These are phyloP conservation scores for Recurvomyces mirabilis DNA, from an alignment of 495 filamentous ascomycete species.

Conservation along the genomic window DNA sequence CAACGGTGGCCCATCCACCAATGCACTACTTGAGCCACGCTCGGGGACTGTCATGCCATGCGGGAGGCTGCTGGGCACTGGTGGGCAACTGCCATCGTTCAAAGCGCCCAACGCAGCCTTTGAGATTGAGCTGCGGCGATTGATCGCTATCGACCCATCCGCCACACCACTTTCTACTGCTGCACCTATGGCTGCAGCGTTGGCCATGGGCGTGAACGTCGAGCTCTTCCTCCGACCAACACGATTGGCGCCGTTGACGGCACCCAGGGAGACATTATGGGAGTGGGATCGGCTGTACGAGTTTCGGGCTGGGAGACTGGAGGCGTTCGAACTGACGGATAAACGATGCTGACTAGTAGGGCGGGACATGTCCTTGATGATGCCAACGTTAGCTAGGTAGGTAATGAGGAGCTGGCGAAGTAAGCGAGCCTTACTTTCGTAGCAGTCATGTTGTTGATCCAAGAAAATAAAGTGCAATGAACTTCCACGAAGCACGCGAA, in stretches of 20 bases:
- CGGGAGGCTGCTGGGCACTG: constrained; percentile 31
- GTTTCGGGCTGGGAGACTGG: constrained; percentile 31
- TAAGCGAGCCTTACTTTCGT: neutral
- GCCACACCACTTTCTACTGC: constrained; percentile 44
- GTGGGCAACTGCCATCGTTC: constrained; percentile 21
- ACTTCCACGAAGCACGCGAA: neutral
- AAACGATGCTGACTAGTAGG: constrained; percentile 33
- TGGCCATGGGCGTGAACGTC: constrained; percentile 61
- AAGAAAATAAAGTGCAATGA: neutral
- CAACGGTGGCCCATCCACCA: constrained; percentile 37
- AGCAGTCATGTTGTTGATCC: neutral
- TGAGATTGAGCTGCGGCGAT: constrained; percentile 31
- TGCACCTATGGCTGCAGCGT: constrained; percentile 63
- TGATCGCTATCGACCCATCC: constrained; percentile 24
- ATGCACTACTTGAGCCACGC: constrained; percentile 26
- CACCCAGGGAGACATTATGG: constrained; percentile 67
- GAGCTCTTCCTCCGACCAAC: constrained; percentile 90
- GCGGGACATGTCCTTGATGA: constrained; percentile 23
- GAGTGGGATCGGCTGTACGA: constrained; percentile 65
- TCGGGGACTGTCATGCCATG: constrained; percentile 24
- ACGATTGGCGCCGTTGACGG: constrained; percentile 65
- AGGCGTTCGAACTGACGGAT: constrained; percentile 28
- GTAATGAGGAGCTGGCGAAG: neutral
- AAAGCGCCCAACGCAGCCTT: constrained; percentile 23
- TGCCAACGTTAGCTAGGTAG: neutral